Percentiles rank a stretch among this genome's conserved stretches.
Evolutionary conservation across 352 stramenopile species (phyloP).

Genomic region (Phytophthora foliorum): DNA sequence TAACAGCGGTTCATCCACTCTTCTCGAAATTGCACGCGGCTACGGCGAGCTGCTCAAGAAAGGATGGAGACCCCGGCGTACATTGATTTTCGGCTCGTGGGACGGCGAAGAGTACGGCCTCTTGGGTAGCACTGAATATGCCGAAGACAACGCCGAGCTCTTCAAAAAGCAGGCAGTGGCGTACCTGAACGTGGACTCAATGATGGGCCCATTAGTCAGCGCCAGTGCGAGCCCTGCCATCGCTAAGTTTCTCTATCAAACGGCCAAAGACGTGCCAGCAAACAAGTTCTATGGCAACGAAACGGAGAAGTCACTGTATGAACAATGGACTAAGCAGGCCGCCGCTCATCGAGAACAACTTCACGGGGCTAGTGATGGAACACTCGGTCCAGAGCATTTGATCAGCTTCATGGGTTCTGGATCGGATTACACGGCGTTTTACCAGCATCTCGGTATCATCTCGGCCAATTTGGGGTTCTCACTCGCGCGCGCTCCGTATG

Average conservation of each 20-base stretch:
- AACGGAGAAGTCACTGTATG: conserved; percentile 41
- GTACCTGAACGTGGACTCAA: conserved; percentile 91
- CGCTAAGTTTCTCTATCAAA: conserved; percentile 63
- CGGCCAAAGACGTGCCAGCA: conserved; percentile 64
- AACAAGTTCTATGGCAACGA: conserved; percentile 60
- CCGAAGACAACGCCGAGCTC: conserved; percentile 65
- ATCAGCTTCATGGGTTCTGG: conserved; percentile 65
- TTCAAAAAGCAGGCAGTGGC: conserved; percentile 69
- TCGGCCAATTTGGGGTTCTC: conserved; percentile 48
- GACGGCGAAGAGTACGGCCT: conserved; percentile 65
- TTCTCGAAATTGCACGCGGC: conserved; percentile 73
- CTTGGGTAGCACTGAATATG: conserved; percentile 88
- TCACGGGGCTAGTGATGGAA: conserved; percentile 22
- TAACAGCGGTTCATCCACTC: conserved; percentile 45
- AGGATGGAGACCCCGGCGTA: conserved; percentile 68
- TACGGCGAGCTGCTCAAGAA: conserved; percentile 55
- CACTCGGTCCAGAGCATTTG: conserved; percentile 44
- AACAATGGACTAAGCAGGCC: conserved; percentile 44
- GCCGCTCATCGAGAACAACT: conserved; percentile 12
- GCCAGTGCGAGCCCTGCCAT: conserved; percentile 78
- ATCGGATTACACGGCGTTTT: conserved; percentile 81
- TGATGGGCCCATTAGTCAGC: conserved; percentile 70
- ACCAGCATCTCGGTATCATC: conserved; percentile 85
- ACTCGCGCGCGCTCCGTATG: conserved; percentile 44
- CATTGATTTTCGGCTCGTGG: conserved; percentile 78